Evolutionary conservation across 2,329 filamentous ascomycete species (phyloP), one percentile per base, ranked within the genome.

Genomic region (Calonectria pteridis): DNA sequence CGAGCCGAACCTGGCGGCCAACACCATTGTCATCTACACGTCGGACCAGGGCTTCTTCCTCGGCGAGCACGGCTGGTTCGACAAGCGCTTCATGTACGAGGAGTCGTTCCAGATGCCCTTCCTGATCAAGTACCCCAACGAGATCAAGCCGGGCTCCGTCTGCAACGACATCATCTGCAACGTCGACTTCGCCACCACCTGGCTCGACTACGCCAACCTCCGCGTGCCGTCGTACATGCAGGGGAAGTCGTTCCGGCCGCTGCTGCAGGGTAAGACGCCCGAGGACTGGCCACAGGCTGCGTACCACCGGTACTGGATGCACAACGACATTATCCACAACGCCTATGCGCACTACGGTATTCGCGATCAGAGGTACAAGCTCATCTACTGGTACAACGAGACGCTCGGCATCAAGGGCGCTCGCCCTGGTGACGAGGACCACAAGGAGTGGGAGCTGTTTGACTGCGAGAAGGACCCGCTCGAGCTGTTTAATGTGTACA

Each of bases 61-160:
- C 0, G 88, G 88, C 10, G 89, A 90, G 72, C 89, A 90, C 73
- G 88, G 89, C 67, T 90, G 88, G 88, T 90, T 90, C 76, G 89
- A 90, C 78, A 90, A 90, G 81, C 86, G 89, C 4, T 90, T 90
- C 79, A 90, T 90, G 86, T 90, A 90, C 79, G 88, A 91, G 74
- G 88, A 90, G 79, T 85, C 83, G 18, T 90, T 90, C 81, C 88
- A 90, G 79, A 90, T 90, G 89, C 88, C 89, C 0, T 88, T 90
- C 62, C 77, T 90, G 4, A 83, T 88, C 11, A 84, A 86, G 0
- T 88, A 87, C 59, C 88, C 89, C 0, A 73, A 65, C 0, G 83
- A 84, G 65, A 88, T 90, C 69, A 53, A 67, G 1, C 71, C 85
- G 0, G 83, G 84, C 0, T 82, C 80, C 0, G 80, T 88, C 0